A percentile compares a stretch with the other conserved stretches of the same genome.
Conservation (phyloP, 257 asterid species). For the Datura wrightii region DNA sequence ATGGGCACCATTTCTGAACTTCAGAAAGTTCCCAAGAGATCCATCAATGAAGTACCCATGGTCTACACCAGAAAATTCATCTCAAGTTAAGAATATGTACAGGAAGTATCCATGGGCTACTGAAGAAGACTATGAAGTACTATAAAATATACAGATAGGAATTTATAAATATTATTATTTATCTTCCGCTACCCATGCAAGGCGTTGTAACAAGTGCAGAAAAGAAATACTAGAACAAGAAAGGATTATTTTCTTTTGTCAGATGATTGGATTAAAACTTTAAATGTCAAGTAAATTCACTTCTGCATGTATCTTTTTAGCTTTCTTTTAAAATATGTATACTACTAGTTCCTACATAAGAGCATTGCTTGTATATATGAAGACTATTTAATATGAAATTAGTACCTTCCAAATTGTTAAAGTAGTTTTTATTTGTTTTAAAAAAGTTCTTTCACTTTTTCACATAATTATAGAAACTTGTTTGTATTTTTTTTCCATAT, state of each 20-base stretch:
- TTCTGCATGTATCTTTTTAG: background rate
- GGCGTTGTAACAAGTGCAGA: background rate
- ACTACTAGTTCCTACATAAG: no score
- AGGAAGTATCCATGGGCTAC: constrained; percentile 76
- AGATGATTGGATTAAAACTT: background rate
- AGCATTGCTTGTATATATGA: no score
- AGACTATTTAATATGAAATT: no score
- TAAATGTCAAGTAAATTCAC: background rate
- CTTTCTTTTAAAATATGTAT: no score
- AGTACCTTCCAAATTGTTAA: no score
- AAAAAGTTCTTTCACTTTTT: no score
- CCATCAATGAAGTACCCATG: constrained; percentile 87
- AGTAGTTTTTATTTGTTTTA: no score
- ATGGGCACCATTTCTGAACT: constrained; percentile 93
- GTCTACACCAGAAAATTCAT: constrained; percentile 69
- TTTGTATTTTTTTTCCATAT: no score
- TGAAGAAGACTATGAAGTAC: constrained; percentile 71
- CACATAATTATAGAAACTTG: no score
- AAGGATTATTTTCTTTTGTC: background rate
- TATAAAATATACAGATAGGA: background rate
- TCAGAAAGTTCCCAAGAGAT: constrained; percentile 82
- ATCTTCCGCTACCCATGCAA: background rate
- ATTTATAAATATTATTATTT: no score
- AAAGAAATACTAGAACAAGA: background rate
- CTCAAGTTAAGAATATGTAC: constrained; percentile 57